Evolutionary conservation across 768 basidiomycete species (phyloP).

Genomic region (Phylloporus sp.): DNA sequence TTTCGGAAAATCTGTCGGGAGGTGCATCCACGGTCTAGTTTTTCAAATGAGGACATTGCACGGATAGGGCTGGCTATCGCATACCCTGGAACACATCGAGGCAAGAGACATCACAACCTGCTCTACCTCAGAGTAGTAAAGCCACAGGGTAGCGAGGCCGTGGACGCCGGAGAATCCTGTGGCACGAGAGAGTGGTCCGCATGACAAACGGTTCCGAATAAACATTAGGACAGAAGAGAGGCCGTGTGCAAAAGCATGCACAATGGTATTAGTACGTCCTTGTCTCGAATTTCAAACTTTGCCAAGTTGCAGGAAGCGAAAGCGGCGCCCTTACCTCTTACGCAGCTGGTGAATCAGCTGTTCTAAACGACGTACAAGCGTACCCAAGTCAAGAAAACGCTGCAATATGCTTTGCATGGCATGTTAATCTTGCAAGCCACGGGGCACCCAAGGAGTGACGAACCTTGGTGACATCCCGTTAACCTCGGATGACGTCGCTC

Average conservation of each 20-base stretch:
- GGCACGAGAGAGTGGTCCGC: conserved; percentile 34
- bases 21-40: conserved; percentile 25
- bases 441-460: conserved; percentile 4
- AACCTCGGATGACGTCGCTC: conserved; percentile 36
- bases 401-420: conserved; percentile 43
- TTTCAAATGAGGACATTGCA: conserved; percentile 6
- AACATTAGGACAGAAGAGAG: conserved; percentile 51
- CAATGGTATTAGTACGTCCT: conserved; percentile 45
- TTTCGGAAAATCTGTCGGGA: conserved; percentile 38
- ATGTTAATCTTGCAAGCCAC: background rate
- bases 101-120: conserved; percentile 49
- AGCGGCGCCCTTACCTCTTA: conserved; percentile 37
- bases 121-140: conserved; percentile 46
- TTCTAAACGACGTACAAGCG: conserved; percentile 63
- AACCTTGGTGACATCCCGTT: conserved; percentile 56
- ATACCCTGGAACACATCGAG: conserved; percentile 55
- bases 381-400: conserved; percentile 67
- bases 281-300: conserved; percentile 31
- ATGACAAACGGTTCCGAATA: conserved; percentile 43
- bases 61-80: conserved; percentile 14
- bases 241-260: conserved; percentile 64
- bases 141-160: conserved; percentile 42
- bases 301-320: background rate
- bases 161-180: conserved; percentile 13
- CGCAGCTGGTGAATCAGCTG: conserved; percentile 43